phyloP scores from a whole-genome alignment of 306 rosid genomes.

The Medicago ruthenica region DNA sequence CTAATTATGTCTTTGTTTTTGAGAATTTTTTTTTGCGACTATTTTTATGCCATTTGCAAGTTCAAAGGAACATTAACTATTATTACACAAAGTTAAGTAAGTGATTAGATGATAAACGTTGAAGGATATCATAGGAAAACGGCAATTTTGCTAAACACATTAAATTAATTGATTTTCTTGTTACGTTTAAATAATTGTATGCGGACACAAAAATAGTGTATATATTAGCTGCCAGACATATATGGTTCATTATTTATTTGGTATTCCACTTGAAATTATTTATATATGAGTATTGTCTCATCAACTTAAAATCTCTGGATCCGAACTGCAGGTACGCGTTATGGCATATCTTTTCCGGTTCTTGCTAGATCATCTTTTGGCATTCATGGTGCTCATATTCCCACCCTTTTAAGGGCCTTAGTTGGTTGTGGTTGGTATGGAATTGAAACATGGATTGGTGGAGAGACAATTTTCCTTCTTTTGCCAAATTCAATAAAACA shows the following conservation, averaged over 20 bases:
- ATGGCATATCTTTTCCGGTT: slow-evolving; percentile 88
- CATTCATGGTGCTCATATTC: slow-evolving; percentile 81
- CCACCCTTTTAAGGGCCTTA: slow-evolving; percentile 76
- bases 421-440: slow-evolving; percentile 99
- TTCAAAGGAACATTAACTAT: too few species aligned
- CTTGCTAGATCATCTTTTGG: slow-evolving; percentile 88
- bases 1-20: too few species aligned
- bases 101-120: background rate
- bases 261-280: background rate
- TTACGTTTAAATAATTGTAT: too few species aligned
- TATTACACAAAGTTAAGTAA: too few species aligned
- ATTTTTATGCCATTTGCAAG: too few species aligned
- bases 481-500: slow-evolving; percentile 60
- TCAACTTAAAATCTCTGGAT: background rate
- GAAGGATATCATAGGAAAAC: too few species aligned
- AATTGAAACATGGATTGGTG: slow-evolving; percentile 94
- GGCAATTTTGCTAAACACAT: background rate
- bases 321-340: slow-evolving; percentile 61
- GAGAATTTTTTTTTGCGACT: too few species aligned
- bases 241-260: background rate
- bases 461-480: slow-evolving; percentile 84
- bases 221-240: too few species aligned
- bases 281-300: background rate
- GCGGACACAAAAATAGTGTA: too few species aligned
- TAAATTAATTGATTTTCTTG: too few species aligned